Percentiles rank a stretch among this genome's conserved stretches.
phyloP scores from a whole-genome alignment of 371 early-diverging fungal species.

The Nematocida minor region DNA sequence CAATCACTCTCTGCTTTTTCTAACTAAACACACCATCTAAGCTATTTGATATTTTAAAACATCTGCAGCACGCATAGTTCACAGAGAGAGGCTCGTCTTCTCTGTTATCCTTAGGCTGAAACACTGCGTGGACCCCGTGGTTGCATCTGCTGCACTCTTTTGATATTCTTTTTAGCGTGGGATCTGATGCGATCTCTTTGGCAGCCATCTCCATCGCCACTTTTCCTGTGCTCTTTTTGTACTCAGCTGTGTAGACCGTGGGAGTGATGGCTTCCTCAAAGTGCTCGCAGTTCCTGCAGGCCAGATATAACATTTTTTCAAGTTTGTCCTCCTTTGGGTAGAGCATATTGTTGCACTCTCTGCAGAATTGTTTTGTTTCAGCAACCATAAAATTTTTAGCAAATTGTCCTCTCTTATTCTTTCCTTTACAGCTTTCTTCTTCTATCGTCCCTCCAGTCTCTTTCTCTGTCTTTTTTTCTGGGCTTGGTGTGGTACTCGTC shows the following conservation, averaged over 20 bases:
- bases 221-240: slow-evolving; percentile 13
- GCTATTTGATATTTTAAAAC: slow-evolving; percentile 42
- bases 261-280: slow-evolving; percentile 74
- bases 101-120: slow-evolving; percentile 75
- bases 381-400: slow-evolving; percentile 4
- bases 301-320: slow-evolving; percentile 70
- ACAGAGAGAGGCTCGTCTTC: slow-evolving; percentile 80
- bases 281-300: slow-evolving; percentile 85
- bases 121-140: slow-evolving; percentile 71
- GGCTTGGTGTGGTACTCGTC: slow-evolving; percentile 25
- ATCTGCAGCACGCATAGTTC: slow-evolving; percentile 77
- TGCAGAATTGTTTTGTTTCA: slow-evolving; percentile 61
- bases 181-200: slow-evolving; percentile 74
- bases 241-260: slow-evolving; percentile 69
- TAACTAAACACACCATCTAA: neutral
- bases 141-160: slow-evolving; percentile 71
- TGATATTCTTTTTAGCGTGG: slow-evolving; percentile 71
- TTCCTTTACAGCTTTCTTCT: neutral
- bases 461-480: neutral
- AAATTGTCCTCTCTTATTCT: slow-evolving; percentile 8
- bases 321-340: slow-evolving; percentile 82
- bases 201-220: slow-evolving; percentile 67
- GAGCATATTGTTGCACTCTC: slow-evolving; percentile 77
- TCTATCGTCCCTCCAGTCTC: neutral
- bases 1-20: neutral